Evolutionary conservation across 257 asterid species (phyloP).

Genomic region (Plantago major): DNA sequence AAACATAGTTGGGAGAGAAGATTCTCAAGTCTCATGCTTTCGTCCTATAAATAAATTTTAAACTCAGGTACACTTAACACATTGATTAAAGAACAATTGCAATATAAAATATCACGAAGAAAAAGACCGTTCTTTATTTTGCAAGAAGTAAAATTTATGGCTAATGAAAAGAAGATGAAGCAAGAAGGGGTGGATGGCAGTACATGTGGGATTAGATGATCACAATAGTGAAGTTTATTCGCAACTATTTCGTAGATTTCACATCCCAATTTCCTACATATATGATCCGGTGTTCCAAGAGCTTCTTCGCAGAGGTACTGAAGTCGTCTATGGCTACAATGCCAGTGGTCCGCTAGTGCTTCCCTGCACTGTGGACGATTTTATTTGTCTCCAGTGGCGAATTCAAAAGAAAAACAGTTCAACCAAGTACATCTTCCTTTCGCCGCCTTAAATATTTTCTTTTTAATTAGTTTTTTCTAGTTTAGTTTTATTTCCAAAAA

Average conservation of each 20-base stretch:
- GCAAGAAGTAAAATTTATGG: background rate
- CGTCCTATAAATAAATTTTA: too few species aligned
- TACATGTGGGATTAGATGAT: slow-evolving; percentile 25
- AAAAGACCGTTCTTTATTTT: too few species aligned
- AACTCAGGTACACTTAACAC: too few species aligned
- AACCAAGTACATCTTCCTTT: background rate
- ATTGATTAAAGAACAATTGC: too few species aligned
- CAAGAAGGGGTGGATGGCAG: slow-evolving; percentile 31
- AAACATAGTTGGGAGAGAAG: too few species aligned
- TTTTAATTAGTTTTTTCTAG: background rate
- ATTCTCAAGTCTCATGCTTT: too few species aligned
- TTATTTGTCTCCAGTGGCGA: slow-evolving; percentile 1
- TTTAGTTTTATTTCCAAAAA: too few species aligned
- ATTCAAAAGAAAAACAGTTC: slow-evolving; percentile 8
- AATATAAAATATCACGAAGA: too few species aligned
- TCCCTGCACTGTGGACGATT: slow-evolving; percentile 20
- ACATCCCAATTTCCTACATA: slow-evolving; percentile 19
- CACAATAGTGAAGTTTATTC: background rate
- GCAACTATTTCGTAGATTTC: slow-evolving; percentile 11
- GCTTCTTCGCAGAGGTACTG: slow-evolving; percentile 16
- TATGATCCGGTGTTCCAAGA: slow-evolving; percentile 6
- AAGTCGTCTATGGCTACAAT: slow-evolving; percentile 12
- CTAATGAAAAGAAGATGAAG: slow-evolving; percentile 21
- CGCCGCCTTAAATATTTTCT: background rate
- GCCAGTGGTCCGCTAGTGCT: slow-evolving; percentile 6